Evolutionary conservation across 495 filamentous ascomycete genomes (phyloP), one percentile per base, ranked within the genome.

Genomic region (Glarea lozoyensis): DNA sequence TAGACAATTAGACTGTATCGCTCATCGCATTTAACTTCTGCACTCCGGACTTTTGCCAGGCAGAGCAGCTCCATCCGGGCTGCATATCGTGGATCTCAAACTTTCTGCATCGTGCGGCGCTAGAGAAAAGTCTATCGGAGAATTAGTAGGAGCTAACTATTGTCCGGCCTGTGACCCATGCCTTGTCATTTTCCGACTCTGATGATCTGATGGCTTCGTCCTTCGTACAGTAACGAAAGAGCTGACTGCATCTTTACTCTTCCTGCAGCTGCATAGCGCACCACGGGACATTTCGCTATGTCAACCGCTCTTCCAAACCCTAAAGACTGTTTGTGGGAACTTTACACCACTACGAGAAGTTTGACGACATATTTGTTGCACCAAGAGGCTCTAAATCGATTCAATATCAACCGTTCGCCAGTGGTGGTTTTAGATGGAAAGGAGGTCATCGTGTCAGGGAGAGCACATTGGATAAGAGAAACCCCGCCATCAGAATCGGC

Each of bases 31-130:
- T 16, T 35, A 19, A 6, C 6, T 41, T 9, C 52, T 55, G 52
- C 52, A 50, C 48, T 55, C 52, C 48, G 43, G 51, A 41, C 32
- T 50, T 45, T 55, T 45, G 40, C 47, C 36, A 47, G 33, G 25
- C 16, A 43, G 49, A 49, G 42, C 42, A 46, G 45, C 45, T n/a
- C n/a, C n/a, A 11, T 45, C 45, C 23, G 49, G 30, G 31, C 15
- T 39, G 41, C 45, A 45, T 48, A 44, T 19, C 17, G 33, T 21
- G n/a, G 9, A 35, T 38, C 32, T 13, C 16, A 41, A 27, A 24
- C 12, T 16, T 41, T 41, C 38, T 41, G 24, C 37, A 43, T 11
- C 11, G 0, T 23, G 31, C 45, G 34, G 45, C 37, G n/a, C n/a
- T n/a, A 47, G 37, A 10, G 17, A 29, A 18, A 41, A 27, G 23